These are phyloP conservation scores for Verticillium nonalfalfae DNA, from an alignment of 2,329 filamentous ascomycete genomes.

Conservation along the genomic window DNA sequence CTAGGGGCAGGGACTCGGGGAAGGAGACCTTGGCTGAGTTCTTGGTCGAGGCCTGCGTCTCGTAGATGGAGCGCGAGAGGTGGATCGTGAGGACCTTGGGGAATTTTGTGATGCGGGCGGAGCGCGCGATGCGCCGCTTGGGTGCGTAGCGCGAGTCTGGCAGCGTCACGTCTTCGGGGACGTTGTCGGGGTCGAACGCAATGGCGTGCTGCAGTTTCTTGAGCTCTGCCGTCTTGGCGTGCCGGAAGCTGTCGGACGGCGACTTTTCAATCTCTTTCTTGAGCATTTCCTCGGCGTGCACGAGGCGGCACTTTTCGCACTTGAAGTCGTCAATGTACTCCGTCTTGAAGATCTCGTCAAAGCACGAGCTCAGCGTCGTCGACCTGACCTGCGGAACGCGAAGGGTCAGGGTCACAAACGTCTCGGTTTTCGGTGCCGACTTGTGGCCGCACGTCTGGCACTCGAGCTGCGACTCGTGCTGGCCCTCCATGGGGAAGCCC, in stretches of 20 bases:
- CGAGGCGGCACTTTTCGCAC: constrained; percentile 86
- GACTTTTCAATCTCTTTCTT: constrained; percentile 51
- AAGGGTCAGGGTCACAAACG: constrained; percentile 86
- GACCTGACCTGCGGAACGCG: constrained; percentile 81
- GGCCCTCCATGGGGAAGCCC: constrained; percentile 87
- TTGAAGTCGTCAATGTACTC: constrained; percentile 97
- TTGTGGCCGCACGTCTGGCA: constrained; percentile 87
- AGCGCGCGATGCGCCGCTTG: constrained; percentile 76
- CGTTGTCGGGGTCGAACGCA: constrained; percentile 72
- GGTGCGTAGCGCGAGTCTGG: constrained; percentile 71
- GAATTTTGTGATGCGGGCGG: constrained; percentile 80
- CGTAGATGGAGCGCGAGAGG: constrained; percentile 88
- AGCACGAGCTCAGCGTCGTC: constrained; percentile 78
- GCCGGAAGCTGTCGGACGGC: constrained; percentile 44
- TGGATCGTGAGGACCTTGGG: constrained; percentile 90
- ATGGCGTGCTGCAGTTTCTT: constrained; percentile 61
- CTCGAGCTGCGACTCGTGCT: constrained; percentile 89
- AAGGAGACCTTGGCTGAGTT: constrained; percentile 93
- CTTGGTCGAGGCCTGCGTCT: constrained; percentile 73
- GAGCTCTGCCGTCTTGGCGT: constrained; percentile 41
- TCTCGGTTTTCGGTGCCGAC: constrained; percentile 74
- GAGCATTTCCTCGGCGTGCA: constrained; percentile 66
- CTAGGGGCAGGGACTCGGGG: constrained; percentile 77
- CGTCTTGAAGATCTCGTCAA: constrained; percentile 89
- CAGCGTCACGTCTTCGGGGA: constrained; percentile 65